phyloP scores from a whole-genome alignment of 2,329 filamentous ascomycete genomes.

The Trichophyton verrucosum region DNA sequence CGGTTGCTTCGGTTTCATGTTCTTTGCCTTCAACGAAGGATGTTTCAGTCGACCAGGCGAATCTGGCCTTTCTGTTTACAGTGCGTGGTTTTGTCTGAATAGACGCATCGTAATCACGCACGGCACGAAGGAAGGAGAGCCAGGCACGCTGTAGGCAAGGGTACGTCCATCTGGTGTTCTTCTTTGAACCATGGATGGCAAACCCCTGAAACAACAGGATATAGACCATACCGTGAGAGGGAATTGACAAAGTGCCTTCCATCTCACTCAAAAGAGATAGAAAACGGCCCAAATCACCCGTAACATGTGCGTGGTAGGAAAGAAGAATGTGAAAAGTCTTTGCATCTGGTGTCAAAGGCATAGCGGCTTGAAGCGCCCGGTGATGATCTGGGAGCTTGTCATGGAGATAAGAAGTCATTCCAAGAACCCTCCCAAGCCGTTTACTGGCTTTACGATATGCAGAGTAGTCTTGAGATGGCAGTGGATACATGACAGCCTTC shows the following conservation, averaged over 20 bases:
- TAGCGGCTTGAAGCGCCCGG: constrained; percentile 51
- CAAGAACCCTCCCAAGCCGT: constrained; percentile 39
- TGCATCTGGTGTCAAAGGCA: constrained; percentile 59
- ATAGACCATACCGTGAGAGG: constrained; percentile 64
- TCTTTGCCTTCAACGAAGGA: not conserved
- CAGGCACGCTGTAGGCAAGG: constrained; percentile 57
- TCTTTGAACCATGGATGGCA: constrained; percentile 53
- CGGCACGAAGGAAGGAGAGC: constrained; percentile 45
- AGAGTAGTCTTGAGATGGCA: constrained; percentile 23
- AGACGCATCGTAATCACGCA: constrained; percentile 26
- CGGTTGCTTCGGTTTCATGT: not conserved
- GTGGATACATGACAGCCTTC: constrained; percentile 14
- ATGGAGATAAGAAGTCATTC: constrained; percentile 32
- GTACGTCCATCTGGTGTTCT: constrained; percentile 58
- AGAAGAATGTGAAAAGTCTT: constrained; percentile 71
- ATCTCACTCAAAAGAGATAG: constrained; percentile 68
- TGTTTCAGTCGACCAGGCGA: constrained; percentile 9
- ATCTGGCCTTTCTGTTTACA: constrained; percentile 10
- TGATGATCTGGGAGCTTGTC: constrained; percentile 42
- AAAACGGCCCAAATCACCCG: constrained; percentile 61
- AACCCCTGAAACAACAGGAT: constrained; percentile 76
- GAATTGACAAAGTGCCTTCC: constrained; percentile 51
- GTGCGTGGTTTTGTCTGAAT: constrained; percentile 11
- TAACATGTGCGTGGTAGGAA: constrained; percentile 54
- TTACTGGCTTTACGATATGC: constrained; percentile 25